phyloP scores from a whole-genome alignment of 2,329 filamentous ascomycete genomes.

The Meredithiella fracta region DNA sequence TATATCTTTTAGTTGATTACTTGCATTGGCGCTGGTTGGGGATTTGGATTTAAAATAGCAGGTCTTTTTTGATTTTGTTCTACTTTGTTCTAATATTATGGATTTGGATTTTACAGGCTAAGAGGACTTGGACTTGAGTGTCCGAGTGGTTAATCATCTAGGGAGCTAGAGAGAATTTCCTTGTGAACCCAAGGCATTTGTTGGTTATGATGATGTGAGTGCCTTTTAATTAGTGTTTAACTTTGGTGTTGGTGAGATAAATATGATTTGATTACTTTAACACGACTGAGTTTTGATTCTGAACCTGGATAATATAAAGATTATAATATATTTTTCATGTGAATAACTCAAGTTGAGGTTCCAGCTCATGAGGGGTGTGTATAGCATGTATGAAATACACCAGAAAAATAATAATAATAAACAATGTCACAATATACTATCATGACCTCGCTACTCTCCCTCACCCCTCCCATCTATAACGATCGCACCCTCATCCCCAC shows the following conservation, averaged over 20 bases:
- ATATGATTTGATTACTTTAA: too few species aligned
- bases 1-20: neutral
- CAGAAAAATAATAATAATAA: neutral
- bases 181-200: neutral
- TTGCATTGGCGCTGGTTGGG: too few species aligned
- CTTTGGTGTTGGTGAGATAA: too few species aligned
- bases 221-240: too few species aligned
- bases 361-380: too few species aligned
- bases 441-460: too few species aligned
- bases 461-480: too few species aligned
- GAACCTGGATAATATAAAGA: too few species aligned
- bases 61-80: neutral
- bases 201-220: neutral
- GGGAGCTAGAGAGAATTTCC: neutral
- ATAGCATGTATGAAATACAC: neutral
- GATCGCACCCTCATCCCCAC: too few species aligned
- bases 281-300: too few species aligned
- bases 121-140: neutral
- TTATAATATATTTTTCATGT: too few species aligned
- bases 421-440: neutral
- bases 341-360: too few species aligned
- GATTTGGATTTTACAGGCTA: neutral
- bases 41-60: neutral
- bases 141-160: neutral
- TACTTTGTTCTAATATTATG: conserved; percentile 1